These are phyloP conservation scores for Cicer arietinum DNA, from an alignment of 306 rosid genomes.

Conservation along the genomic window DNA sequence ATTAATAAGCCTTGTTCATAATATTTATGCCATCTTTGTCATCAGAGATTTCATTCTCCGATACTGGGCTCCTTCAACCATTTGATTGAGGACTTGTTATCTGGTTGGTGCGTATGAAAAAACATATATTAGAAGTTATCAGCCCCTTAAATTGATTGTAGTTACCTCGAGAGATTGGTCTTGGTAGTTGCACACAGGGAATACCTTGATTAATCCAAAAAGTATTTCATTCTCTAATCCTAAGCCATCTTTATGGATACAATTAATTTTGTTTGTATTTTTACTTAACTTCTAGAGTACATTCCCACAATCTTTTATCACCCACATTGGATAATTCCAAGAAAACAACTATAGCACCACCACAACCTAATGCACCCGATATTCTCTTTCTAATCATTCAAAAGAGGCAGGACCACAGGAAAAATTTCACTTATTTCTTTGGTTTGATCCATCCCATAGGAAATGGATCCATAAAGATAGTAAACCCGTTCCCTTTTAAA, in stretches of 20 bases:
- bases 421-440: conserved; percentile 12
- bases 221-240: neutral
- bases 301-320: conserved; percentile 4
- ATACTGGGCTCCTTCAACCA: too few relatives aligned
- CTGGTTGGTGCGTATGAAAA: too few relatives aligned
- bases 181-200: too few relatives aligned
- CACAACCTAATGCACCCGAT: conserved; percentile 6
- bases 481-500: conserved; percentile 4
- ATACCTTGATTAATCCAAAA: too few relatives aligned
- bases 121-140: too few relatives aligned
- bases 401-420: neutral
- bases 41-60: neutral
- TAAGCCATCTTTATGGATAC: neutral
- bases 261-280: neutral
- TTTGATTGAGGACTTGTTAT: too few relatives aligned
- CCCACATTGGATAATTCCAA: conserved; percentile 4
- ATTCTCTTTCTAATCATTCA: conserved; percentile 2
- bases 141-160: too few relatives aligned
- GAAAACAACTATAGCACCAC: conserved; percentile 18
- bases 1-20: neutral
- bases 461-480: neutral
- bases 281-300: neutral
- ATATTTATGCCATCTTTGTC: neutral
- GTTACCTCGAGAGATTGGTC: too few relatives aligned
- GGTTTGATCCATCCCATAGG: conserved; percentile 5